Evolutionary conservation across 371 early-diverging fungal genomes (phyloP), one percentile per base, ranked within the genome.

Genomic region (Actinomortierella wolfii): DNA sequence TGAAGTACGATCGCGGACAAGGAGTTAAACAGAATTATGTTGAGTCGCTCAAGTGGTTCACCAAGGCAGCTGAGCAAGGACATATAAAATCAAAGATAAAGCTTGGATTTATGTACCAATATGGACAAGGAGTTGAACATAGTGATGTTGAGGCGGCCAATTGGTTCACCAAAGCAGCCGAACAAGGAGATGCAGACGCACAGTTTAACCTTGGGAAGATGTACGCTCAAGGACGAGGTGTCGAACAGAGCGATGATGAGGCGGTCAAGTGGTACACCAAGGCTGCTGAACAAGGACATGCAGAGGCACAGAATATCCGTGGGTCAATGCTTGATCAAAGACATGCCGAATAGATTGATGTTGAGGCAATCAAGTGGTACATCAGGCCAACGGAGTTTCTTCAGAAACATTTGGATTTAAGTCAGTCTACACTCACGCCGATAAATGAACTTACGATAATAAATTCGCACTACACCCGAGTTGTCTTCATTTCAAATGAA

Each of bases 121-220:
- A 90, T 67, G 94, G 95, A 0, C 68, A 83, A 15, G 93, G 91
- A 15, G 84, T 93, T 1, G 76, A 79, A 23, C 65, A 83, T 80
- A 28, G 80, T 83, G 54, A 76, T 75, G 45, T 84, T 85, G 71
- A 86, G 57, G 68, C 60, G 13, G 59, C 79, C 14, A 92, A 82
- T 51, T 94, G 93, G 93, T 95, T 92, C 74, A 81, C 76, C 15
- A 77, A 79, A 53, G 92, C 94, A 0, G 92, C 93, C 0, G 65
- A 79, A 0, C 92, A 92, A 65, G 91, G 92, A 17, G 91, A 94
- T 61, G 83, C 91, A n/a, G 68, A 92, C 51, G 92, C 94, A 18
- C 92, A 92, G 67, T 91, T 93, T 77, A 93, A 93, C 59, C 80
- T 93, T 8, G 96, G 93, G 1, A 91, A 93, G 67, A 92, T 90